Evolutionary conservation across 2,329 filamentous ascomycete species (phyloP).

Genomic region (Trichoderma sp.): DNA sequence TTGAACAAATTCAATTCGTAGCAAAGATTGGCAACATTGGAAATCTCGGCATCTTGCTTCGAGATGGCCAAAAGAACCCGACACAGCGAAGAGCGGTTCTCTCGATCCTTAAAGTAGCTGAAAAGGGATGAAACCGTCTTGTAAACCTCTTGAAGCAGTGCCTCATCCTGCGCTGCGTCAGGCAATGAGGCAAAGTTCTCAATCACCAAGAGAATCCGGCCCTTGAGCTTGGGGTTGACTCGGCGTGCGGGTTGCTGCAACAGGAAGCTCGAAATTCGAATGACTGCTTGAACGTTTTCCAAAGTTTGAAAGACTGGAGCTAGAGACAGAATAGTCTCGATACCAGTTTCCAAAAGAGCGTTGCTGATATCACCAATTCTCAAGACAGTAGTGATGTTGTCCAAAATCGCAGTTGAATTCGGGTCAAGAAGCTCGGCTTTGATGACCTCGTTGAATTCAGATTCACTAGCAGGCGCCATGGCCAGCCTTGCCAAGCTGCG

Average conservation of each 20-base stretch:
- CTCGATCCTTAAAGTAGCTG: slow-evolving; percentile 81
- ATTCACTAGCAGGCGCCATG: slow-evolving; percentile 51
- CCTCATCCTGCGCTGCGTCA: slow-evolving; percentile 37
- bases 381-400: slow-evolving; percentile 66
- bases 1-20: slow-evolving; percentile 78
- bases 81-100: slow-evolving; percentile 71
- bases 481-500: slow-evolving; percentile 64
- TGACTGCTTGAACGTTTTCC: slow-evolving; percentile 70
- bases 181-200: slow-evolving; percentile 74
- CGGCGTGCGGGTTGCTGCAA: slow-evolving; percentile 80
- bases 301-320: slow-evolving; percentile 66
- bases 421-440: slow-evolving; percentile 54
- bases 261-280: slow-evolving; percentile 76
- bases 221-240: slow-evolving; percentile 80
- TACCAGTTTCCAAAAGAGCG: slow-evolving; percentile 73
- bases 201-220: slow-evolving; percentile 73
- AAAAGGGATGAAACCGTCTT: slow-evolving; percentile 77
- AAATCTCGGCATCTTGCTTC: slow-evolving; percentile 56
- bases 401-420: slow-evolving; percentile 59
- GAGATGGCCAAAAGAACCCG: slow-evolving; percentile 71
- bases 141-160: slow-evolving; percentile 64
- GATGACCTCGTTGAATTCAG: slow-evolving; percentile 56
- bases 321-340: slow-evolving; percentile 75
- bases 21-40: slow-evolving; percentile 67
- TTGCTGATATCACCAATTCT: slow-evolving; percentile 60